These are phyloP conservation scores for Aspergillus sp. DNA, from an alignment of 2,329 filamentous ascomycete genomes.

Conservation along the genomic window DNA sequence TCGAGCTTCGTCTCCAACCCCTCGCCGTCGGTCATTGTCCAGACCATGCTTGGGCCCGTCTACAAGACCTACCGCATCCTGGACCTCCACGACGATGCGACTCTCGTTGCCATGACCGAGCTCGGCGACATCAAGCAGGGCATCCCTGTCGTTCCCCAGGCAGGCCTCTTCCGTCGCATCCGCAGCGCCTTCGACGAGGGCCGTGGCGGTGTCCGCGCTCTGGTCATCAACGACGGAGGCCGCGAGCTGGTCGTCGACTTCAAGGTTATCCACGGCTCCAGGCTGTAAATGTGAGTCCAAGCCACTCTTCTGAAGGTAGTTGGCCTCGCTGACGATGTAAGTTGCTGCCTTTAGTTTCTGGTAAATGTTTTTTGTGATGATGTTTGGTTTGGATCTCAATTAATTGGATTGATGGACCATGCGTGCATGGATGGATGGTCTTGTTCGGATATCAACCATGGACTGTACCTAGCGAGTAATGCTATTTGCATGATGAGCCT, in stretches of 20 bases:
- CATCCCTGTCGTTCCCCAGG: conserved; percentile 90
- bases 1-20: conserved; percentile 96
- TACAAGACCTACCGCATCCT: conserved; percentile 99
- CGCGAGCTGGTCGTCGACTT: conserved; percentile 96
- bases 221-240: conserved; percentile 89
- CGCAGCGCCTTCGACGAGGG: conserved; percentile 78
- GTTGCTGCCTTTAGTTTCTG: no score
- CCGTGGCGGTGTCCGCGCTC: conserved; percentile 84
- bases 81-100: conserved; percentile 77
- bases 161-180: conserved; percentile 73
- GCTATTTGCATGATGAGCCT: no score
- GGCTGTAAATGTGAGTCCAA: conserved; percentile 46
- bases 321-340: no score
- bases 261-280: conserved; percentile 85
- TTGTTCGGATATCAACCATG: no score
- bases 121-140: conserved; percentile 96
- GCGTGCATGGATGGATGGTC: no score
- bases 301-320: conserved; percentile 8
- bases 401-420: no score
- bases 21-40: conserved; percentile 88
- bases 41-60: conserved; percentile 98
- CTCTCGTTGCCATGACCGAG: conserved; percentile 95
- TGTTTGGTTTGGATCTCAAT: no score
- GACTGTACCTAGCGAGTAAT: no score
- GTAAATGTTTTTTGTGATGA: no score